Base-by-base conservation (phyloP, 495 filamentous ascomycete genomes). In the Tricharina praecox region DNA sequence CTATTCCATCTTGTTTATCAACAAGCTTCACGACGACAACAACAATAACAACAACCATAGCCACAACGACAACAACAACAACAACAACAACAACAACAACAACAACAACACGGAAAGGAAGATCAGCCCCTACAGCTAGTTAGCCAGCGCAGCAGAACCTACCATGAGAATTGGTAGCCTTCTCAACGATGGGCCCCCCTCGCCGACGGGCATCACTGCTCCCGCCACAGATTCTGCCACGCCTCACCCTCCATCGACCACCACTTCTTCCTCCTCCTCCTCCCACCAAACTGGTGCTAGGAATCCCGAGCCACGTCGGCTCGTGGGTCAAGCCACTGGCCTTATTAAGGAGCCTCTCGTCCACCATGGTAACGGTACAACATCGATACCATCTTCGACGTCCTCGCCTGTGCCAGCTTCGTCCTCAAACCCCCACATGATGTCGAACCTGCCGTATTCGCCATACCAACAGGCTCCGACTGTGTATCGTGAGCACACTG, bases 111-210 rank as follows among this genome's bases (percentile, higher is more conserved):
- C n/a, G n/a, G n/a, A n/a, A n/a, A n/a, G n/a, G n/a, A n/a, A n/a
- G n/a, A n/a, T n/a, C n/a, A n/a, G n/a, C n/a, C n/a, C 34, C 8
- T 37, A 9, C 34, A 37, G 5, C 34, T 5, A 9, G 16, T 37
- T 15, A 9, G 4, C 5, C 34, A 8, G 4, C 34, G 4, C 16
- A 7, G 4, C 16, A 37, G 4, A 26, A 24, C 11, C 19, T 34
- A 28, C 25, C 43, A 46, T 46, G 43, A 46, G 43, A 23, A 46
- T 46, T 46, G 43, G 23, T 18, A 33, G 25, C 43, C 43, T 46
- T 34, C 43, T 46, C 18, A 46, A 46, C 28, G 40, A 43, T 25
- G 24, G 43, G 13, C 43, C n/a, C n/a, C n/a, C n/a, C n/a, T n/a
- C n/a, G n/a, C n/a, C 43, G 4, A 8, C 28, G n/a, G 43, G 21